phyloP scores from a whole-genome alignment of 2,329 filamentous ascomycete genomes.

The Aspergillus candidus region DNA sequence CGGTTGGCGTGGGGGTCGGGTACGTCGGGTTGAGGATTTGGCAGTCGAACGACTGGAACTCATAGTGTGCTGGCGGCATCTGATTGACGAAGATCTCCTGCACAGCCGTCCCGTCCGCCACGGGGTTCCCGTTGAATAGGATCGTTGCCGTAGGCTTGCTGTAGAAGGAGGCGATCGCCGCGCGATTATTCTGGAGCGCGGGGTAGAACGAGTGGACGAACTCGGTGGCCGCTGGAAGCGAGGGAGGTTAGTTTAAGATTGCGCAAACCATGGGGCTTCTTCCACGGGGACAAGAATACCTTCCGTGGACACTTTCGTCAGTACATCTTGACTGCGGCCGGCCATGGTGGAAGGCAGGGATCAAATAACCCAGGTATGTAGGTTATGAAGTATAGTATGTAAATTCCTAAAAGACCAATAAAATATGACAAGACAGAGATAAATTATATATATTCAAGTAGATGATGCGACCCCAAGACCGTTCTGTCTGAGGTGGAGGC shows the following conservation, averaged over 20 bases:
- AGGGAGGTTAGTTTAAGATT: background rate
- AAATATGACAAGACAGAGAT: too few species aligned
- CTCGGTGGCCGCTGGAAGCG: constrained; percentile 55
- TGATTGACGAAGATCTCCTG: constrained; percentile 63
- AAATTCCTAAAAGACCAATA: too few species aligned
- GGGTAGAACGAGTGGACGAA: constrained; percentile 73
- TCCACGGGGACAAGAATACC: constrained; percentile 23
- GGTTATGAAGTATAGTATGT: too few species aligned
- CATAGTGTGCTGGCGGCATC: constrained; percentile 59
- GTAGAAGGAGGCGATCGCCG: constrained; percentile 64
- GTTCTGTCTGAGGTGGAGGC: background rate
- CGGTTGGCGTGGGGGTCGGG: constrained; percentile 47
- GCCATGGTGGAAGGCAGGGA: constrained; percentile 22
- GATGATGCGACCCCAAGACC: too few species aligned
- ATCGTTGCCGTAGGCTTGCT: constrained; percentile 58
- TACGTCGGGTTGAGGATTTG: constrained; percentile 70
- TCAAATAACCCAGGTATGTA: background rate
- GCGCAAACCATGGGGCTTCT: too few species aligned
- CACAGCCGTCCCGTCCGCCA: constrained; percentile 59
- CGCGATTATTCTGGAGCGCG: constrained; percentile 57
- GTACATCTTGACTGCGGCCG: constrained; percentile 26
- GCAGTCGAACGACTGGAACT: constrained; percentile 68
- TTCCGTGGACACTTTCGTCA: constrained; percentile 39
- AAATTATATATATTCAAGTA: too few species aligned
- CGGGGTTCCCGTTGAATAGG: constrained; percentile 68